Evolutionary conservation across 306 rosid genomes (phyloP), one percentile per base, ranked within the genome.

Genomic region (Sicyos edulis): DNA sequence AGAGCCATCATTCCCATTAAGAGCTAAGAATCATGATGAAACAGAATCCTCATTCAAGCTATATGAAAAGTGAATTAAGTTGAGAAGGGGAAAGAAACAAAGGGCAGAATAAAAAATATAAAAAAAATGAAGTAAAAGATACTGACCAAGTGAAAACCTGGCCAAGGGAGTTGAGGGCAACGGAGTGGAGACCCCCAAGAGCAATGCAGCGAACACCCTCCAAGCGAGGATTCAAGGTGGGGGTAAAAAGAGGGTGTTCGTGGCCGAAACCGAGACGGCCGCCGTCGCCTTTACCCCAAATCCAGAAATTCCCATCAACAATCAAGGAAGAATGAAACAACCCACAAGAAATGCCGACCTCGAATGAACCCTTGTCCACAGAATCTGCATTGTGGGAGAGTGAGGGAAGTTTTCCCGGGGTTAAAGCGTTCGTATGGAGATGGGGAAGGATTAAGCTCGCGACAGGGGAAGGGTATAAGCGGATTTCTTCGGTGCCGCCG

Each of bases 221-320:
- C 29, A 93, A 76, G 80, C 83, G 85, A 32, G 95, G 90, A 61
- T 90, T 93, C 78, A 90, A 51, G 0, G 97, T 80, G 72, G 98
- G 98, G 24, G 85, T 78, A 72, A 93, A 92, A 72, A 76, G 44
- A 3, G 96, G 64, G 74, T 84, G 78, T 62, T 92, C 98, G 50
- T 86, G 96, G 49, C 98, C 98, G 19, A 93, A 88, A 16, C 98
- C 96, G 34, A 93, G 85, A 10, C 97, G 82, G 34, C 97, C 97
- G 6, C 96, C 97, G 53, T 93, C 98, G 3, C 98, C 98, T 81
- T 93, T 93, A 20, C 98, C 97, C 98, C 98, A 93, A 82, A 91
- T 76, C 97, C 96, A 88, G 62, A 85, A 78, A 21, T 77, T 74
- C 10, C 92, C 95, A 79, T 87, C 78, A 6, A 83, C 92, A 16